Evolutionary conservation across 352 stramenopile genomes (phyloP), one percentile per base, ranked within the genome.

Genomic region (Elongisporangium anandrum): DNA sequence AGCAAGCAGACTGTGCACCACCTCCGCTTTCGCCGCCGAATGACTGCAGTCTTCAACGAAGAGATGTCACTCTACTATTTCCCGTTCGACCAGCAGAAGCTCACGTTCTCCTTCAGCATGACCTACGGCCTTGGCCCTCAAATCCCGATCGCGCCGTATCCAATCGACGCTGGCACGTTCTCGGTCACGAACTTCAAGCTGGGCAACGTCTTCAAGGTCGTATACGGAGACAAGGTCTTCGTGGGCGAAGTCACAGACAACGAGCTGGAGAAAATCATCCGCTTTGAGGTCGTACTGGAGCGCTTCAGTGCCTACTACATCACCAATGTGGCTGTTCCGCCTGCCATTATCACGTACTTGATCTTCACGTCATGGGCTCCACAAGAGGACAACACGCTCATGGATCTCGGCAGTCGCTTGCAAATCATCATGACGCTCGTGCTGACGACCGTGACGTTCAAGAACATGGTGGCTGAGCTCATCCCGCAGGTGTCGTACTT

Each of bases 401-500:
- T 77, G 55, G 68, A 75, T 26, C 60, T 59, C 6, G 59, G 66
- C 16, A 59, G 64, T 4, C 73, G 73, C 1, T 59, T 79, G 2
- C 60, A 74, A 20, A 58, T 79, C 34, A 69, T 77, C 6, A 22
- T 72, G 6, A 73, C 73, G 7, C 53, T 83, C 26, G 52, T 83
- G 29, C 68, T 84, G 49, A 79, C 74, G 54, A 67, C 64, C 21
- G 61, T 75, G 48, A 72, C 65, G 8, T 80, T 76, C 51, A 76
- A 76, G 61, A 73, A 67, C 60, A 65, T 72, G 29, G 61, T 77
- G 3, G 59, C 64, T 48, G 56, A 41, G 50, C 52, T 66, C 16
- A 57, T 81, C 19, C 72, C 72, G 15, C 62, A 74, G 16, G 60
- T 81, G 9, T 69, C 69, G 60, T 81, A 81, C 54, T 69, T 77